Base-by-base conservation (phyloP, 768 basidiomycete species). In the Termitomyces sp. region DNA sequence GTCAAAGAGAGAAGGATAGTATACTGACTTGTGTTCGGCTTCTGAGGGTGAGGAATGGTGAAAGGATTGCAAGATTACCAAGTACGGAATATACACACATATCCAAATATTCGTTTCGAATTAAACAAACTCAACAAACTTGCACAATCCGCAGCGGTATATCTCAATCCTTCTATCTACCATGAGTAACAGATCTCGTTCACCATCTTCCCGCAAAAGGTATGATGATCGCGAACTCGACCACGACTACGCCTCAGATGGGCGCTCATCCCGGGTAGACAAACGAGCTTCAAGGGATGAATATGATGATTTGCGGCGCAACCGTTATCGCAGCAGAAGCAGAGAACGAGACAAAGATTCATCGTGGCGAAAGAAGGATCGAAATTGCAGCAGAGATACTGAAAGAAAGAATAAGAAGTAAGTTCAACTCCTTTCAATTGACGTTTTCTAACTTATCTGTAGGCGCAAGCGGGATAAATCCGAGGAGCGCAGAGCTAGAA, bases 391-490 rank as follows among this genome's bases (percentile, higher is more conserved):
- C 57, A 70, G 66, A 60, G 73, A 75, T 56, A 57, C 59, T 30
- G 77, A 79, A 35, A 68, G 70, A 52, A 75, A 73, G 66, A 75
- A 79, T 44, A 78, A 80, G 64, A 80, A 79, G 75, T 82, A 67
- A 55, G 77, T 67, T 35, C 41, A 22, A n/a, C 22, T 10, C 11
- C 1, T 38, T 18, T 40, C 20, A 22, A 18, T 32, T 8, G 9
- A 26, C 33, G 54, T 30, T 32, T 43, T 32, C 28, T 55, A 10
- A 24, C 51, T 26, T 43, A 52, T 30, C 38, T 46, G 35, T 60
- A 93, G 91, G 67, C 87, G 86, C 57, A 94, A 90, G 67, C 80
- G 91, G 36, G 92, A 91, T 61, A 93, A 87, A 67, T 92, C 90
- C n/a, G 86, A 88, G 67, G 92, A 94, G 62, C 80, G 92, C 43